Evolutionary conservation across 306 rosid genomes (phyloP).

Genomic region (Quillaja saponaria): DNA sequence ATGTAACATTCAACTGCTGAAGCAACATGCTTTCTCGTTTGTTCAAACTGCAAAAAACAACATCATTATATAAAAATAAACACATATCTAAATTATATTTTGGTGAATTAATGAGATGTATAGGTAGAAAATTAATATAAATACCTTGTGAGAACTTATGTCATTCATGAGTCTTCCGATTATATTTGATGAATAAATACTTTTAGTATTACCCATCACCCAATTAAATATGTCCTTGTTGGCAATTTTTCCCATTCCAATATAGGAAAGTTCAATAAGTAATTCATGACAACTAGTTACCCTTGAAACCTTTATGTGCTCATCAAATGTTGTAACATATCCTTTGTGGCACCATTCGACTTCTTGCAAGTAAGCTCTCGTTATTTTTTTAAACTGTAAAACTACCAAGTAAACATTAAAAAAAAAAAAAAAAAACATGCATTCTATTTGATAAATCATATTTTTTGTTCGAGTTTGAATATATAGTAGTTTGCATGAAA

Average conservation of each 20-base stretch:
- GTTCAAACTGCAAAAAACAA: constrained; percentile 32
- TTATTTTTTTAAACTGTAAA: constrained; percentile 16
- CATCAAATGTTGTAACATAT: constrained; percentile 39
- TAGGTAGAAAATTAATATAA: not conserved
- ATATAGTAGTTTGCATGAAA: too few relatives aligned
- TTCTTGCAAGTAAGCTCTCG: constrained; percentile 33
- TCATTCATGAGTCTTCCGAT: constrained; percentile 35
- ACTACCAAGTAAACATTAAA: too few relatives aligned
- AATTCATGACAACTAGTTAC: not conserved
- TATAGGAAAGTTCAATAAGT: not conserved
- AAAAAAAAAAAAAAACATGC: too few relatives aligned
- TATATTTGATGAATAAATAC: constrained; percentile 18
- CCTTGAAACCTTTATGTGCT: constrained; percentile 30
- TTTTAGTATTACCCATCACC: constrained; percentile 31
- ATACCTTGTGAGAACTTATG: constrained; percentile 40
- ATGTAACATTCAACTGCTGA: constrained; percentile 48
- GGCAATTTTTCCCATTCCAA: constrained; percentile 27
- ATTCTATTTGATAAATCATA: too few relatives aligned
- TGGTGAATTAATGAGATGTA: too few relatives aligned
- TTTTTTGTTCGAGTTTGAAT: too few relatives aligned
- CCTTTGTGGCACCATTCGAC: constrained; percentile 34
- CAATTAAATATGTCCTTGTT: constrained; percentile 42
- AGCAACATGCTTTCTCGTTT: constrained; percentile 37
- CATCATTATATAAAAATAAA: too few relatives aligned
- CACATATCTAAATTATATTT: too few relatives aligned